These are phyloP conservation scores for Cladosporium cucumerinum DNA, from an alignment of 2,329 filamentous ascomycete genomes.

Conservation along the genomic window DNA sequence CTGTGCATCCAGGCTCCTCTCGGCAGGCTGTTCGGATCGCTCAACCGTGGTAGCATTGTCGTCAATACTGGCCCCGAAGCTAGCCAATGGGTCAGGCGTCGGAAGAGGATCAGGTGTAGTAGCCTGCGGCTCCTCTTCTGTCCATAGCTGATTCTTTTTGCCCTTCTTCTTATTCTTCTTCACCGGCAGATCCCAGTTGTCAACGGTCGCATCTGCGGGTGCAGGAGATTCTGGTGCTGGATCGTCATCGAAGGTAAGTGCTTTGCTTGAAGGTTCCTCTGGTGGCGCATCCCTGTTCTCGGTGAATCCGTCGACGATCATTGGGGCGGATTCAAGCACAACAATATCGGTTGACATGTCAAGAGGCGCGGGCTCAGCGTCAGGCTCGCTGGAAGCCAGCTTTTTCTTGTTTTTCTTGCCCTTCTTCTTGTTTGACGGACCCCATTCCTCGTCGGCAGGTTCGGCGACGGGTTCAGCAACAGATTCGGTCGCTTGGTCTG, in stretches of 20 bases:
- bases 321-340: not conserved
- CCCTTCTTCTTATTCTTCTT: constrained; percentile 19
- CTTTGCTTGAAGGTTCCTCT: not conserved
- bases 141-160: constrained; percentile 4
- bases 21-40: not conserved
- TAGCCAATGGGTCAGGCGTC: not conserved
- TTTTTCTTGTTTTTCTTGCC: constrained; percentile 22
- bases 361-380: not conserved
- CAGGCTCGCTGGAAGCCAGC: not conserved
- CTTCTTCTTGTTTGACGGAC: constrained; percentile 20
- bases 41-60: not conserved
- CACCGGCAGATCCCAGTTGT: constrained; percentile 24
- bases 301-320: not conserved
- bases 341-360: not conserved
- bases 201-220: constrained; percentile 14
- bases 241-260: not conserved
- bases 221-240: not conserved
- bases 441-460: constrained; percentile 18
- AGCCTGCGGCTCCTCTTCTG: constrained; percentile 25
- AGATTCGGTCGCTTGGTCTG: not conserved
- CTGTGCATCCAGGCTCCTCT: not conserved
- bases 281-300: not conserved
- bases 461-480: not conserved
- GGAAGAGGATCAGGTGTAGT: not conserved
- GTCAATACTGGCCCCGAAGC: not conserved